phyloP scores from a whole-genome alignment of 176 grass and related monocot species.

The Thalia dealbata region DNA sequence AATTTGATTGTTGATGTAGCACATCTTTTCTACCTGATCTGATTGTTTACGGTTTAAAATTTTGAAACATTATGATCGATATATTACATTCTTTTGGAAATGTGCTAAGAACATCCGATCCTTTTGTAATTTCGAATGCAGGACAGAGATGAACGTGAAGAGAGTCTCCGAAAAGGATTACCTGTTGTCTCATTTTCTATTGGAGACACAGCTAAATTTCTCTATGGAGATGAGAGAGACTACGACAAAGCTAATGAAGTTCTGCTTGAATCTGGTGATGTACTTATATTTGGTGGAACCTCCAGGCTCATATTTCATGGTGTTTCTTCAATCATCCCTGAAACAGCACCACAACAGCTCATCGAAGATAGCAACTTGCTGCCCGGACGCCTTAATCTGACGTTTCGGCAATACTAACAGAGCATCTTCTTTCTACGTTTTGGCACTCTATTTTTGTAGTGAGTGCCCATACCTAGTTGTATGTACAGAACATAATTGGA shows the following conservation, averaged over 20 bases:
- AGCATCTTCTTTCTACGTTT: not conserved
- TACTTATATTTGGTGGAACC: conserved; percentile 12
- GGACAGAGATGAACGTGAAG: conserved; percentile 10
- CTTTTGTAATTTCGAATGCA: not conserved
- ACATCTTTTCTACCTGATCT: too few species aligned
- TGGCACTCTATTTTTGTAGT: not conserved
- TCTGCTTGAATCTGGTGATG: conserved; percentile 15
- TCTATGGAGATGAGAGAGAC: conserved; percentile 7
- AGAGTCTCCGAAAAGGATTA: conserved; percentile 7
- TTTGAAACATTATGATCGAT: not conserved
- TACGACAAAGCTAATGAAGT: conserved; percentile 2
- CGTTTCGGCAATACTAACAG: conserved; percentile 10
- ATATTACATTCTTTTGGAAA: not conserved
- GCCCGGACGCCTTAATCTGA: conserved; percentile 17
- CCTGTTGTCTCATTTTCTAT: conserved; percentile 20
- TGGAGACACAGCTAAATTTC: conserved; percentile 15
- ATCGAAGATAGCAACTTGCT: not conserved
- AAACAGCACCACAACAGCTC: conserved; percentile 2
- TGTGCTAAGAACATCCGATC: not conserved
- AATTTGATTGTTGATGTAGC: too few species aligned
- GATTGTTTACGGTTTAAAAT: too few species aligned
- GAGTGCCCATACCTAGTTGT: not conserved
- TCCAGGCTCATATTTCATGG: conserved; percentile 20
- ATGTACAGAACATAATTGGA: not conserved
- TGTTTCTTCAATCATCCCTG: conserved; percentile 5